phyloP scores from a whole-genome alignment of 768 basidiomycete genomes.

The Pleurotus platypus region DNA sequence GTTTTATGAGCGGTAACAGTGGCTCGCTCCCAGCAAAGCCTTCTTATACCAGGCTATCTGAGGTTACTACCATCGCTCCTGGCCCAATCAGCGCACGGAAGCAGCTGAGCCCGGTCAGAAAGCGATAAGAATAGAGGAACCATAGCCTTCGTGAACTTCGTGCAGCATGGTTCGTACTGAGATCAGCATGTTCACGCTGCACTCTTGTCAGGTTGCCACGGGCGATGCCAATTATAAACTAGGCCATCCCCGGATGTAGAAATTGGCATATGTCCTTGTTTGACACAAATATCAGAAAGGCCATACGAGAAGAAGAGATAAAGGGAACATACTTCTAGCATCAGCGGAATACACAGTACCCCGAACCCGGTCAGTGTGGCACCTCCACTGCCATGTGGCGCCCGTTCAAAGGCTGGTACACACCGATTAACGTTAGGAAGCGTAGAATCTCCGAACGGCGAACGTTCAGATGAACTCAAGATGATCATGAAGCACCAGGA shows the following conservation, averaged over 20 bases:
- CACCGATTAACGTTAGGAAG: no score
- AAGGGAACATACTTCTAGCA: no score
- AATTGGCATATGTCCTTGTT: neutral
- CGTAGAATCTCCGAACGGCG: no score
- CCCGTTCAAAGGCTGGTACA: no score
- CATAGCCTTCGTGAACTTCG: neutral
- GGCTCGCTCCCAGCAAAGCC: neutral
- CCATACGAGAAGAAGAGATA: no score
- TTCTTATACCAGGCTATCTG: neutral
- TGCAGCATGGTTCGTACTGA: neutral
- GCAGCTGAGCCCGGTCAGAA: neutral
- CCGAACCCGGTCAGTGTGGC: no score
- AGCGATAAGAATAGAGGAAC: neutral
- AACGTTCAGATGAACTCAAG: no score
- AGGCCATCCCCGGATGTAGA: neutral
- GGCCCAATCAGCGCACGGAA: neutral
- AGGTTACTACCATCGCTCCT: neutral
- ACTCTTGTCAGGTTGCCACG: neutral
- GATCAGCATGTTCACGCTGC: slow-evolving; percentile 1
- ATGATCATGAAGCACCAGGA: no score
- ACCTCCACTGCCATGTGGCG: no score
- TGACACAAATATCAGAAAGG: no score
- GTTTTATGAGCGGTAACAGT: neutral
- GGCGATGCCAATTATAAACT: neutral
- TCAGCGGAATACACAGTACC: no score